These are phyloP conservation scores for Beauveria rudraprayagi DNA, from an alignment of 2,329 filamentous ascomycete genomes.

Conservation along the genomic window DNA sequence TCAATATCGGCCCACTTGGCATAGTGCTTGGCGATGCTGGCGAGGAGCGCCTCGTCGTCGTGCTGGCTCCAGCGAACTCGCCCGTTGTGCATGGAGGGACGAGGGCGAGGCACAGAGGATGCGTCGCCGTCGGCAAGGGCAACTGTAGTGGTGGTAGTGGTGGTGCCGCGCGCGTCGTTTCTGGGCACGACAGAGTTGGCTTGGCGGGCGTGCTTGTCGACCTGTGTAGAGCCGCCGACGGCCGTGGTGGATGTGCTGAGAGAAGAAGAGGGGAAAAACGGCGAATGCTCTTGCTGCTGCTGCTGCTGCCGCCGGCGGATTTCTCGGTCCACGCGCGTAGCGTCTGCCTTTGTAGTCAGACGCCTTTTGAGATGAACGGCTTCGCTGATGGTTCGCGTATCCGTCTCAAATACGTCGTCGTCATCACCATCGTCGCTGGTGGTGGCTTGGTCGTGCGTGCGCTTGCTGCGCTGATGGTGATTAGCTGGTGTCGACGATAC, in stretches of 20 bases:
- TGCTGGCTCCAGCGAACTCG: constrained; percentile 33
- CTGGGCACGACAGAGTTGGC: no score
- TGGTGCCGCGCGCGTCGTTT: neutral
- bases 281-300: neutral
- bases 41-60: constrained; percentile 35
- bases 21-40: constrained; percentile 27
- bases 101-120: neutral
- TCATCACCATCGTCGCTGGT: constrained; percentile 11
- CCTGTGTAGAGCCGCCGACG: neutral
- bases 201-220: no score
- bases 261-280: neutral
- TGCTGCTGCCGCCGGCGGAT: neutral
- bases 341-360: neutral
- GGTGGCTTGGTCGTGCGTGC: neutral
- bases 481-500: no score
- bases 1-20: constrained; percentile 27
- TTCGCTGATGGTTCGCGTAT: constrained; percentile 16
- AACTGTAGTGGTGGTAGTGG: neutral
- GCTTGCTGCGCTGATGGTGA: neutral
- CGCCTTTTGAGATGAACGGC: constrained; percentile 19
- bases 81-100: neutral
- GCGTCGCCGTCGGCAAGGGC: no score
- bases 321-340: neutral
- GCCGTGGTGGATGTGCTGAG: neutral
- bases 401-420: constrained; percentile 22